Base-by-base conservation (phyloP, 345 rosid genomes). In the Hypericum androsaemum region DNA sequence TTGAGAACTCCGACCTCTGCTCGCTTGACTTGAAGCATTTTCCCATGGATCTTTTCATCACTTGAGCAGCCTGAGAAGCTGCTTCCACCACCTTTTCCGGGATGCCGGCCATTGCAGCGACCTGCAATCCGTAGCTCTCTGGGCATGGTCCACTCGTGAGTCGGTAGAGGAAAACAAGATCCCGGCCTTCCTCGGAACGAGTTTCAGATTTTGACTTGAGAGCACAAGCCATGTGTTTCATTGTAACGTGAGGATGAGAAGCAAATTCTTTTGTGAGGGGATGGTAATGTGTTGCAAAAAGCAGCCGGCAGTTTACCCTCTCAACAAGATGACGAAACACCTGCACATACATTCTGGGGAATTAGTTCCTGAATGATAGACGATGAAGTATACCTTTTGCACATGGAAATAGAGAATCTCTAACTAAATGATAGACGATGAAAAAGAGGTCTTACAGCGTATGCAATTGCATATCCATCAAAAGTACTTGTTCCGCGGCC, bases 401-500 rank as follows among this genome's bases (percentile, higher is more conserved):
- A n/a, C n/a, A n/a, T n/a, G n/a, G n/a, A n/a, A n/a, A 10, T 9
- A 51, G 6, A 16, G 5, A 45, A 13, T 43, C 14, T 43, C 47
- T 6, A 6, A 11, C 17, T 45, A 8, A 7, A 38, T 16, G 35
- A 17, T 8, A 50, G 39, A 28, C 38, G 45, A 32, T 41, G 40
- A 61, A 43, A 42, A 15, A 7, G 57, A 57, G 57, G 48, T 44
- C 80, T 76, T 63, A 92, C 98, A 3, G 96, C 86, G 54, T 82
- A 92, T 46, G 95, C 96, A 43, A 88, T 88, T 71, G 98, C 89
- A 58, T 92, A 92, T 61, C 98, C 96, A 50, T 88, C 96, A 57
- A 84, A 90, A 57, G 96, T 90, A 76, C 98, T 90, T 22, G 98
- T 87, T 68, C 96, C 98, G 44, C 96, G 92, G 53, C 98, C 98